phyloP scores from a whole-genome alignment of 106 monocot genomes.

The Platanthera guangdongensis region DNA sequence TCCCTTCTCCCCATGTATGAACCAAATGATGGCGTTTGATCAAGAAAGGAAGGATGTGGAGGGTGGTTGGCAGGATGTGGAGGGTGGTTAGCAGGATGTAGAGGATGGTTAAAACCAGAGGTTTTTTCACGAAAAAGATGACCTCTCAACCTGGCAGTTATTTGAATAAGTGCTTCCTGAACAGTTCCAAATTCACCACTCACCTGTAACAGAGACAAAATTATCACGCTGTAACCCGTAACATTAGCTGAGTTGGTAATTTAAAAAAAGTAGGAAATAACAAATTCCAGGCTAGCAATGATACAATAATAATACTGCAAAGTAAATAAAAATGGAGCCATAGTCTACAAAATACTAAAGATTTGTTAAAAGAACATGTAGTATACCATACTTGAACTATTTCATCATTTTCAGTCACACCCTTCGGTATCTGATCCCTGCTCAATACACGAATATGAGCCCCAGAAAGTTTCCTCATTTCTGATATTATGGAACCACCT shows the following conservation, averaged over 20 bases:
- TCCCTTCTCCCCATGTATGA: conserved; percentile 56
- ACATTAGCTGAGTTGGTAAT: neutral
- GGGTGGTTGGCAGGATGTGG: conserved; percentile 32
- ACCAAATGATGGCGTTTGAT: conserved; percentile 50
- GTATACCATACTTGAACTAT: conserved; percentile 56
- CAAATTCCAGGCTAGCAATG: neutral
- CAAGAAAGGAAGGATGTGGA: conserved; percentile 35
- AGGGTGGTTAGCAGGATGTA: too few relatives aligned
- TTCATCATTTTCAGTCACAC: conserved; percentile 56
- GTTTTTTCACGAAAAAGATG: conserved; percentile 75
- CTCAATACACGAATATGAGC: conserved; percentile 73
- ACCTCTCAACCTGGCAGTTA: conserved; percentile 65
- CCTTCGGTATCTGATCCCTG: conserved; percentile 56
- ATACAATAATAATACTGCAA: neutral
- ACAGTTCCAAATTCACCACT: conserved; percentile 53
- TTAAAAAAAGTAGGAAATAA: neutral
- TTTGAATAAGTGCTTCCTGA: conserved; percentile 78
- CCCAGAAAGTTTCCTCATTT: conserved; percentile 85
- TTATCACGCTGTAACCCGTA: neutral
- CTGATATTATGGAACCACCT: conserved; percentile 76
- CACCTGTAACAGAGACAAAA: conserved; percentile 30
- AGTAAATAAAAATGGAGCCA: neutral
- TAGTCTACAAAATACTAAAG: neutral
- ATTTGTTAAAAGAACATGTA: neutral
- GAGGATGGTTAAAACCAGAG: conserved; percentile 23